Base-by-base conservation (phyloP, 2,329 filamentous ascomycete genomes). In the Nemania sp. region DNA sequence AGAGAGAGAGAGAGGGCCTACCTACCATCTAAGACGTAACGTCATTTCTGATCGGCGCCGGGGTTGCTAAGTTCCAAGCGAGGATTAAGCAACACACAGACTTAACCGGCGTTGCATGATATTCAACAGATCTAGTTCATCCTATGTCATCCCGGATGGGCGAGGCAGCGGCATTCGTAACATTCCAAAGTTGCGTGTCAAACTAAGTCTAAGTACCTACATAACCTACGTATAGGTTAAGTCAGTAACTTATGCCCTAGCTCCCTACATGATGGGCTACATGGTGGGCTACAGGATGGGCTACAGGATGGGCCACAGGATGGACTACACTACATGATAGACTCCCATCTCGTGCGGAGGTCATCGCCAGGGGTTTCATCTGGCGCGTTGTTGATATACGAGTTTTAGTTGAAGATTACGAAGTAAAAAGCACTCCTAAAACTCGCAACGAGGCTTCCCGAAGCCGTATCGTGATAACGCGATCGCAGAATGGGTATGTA, bases 1-100 rank as follows among this genome's bases (percentile, higher is more conserved):
- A n/a, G n/a, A n/a, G n/a, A n/a, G n/a, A n/a, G n/a, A n/a, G n/a
- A n/a, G n/a, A 10, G 15, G 20, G 17, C 25, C 5, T 49, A 52
- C 52, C 50, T 45, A 67, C 67, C 66, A 65, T 60, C 52, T 64
- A 48, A 46, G 34, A 25, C 55, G 51, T 57, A 65, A 63, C 66
- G 69, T 72, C 69, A 66, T 66, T 66, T 60, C 55, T 72, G 65
- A 70, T 72, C 68, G 65, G 60, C 68, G 21, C 54, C 46, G 46
- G 56, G 58, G 48, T 49, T n/a, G n/a, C 45, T 53, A 47, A 43
- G 21, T 35, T 52, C 48, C 45, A 43, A 45, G 47, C 42, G 15
- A 56, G 62, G 40, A 56, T 48, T 56, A 46, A 50, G 52, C 52
- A 52, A 45, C 49, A 50, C 52, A 54, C 64, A 56, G 65, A 45